A percentile compares a stretch with the other conserved stretches of the same genome.
Evolutionary conservation across 2,329 filamentous ascomycete species (phyloP).

Genomic region (Colletotrichum sublineola): DNA sequence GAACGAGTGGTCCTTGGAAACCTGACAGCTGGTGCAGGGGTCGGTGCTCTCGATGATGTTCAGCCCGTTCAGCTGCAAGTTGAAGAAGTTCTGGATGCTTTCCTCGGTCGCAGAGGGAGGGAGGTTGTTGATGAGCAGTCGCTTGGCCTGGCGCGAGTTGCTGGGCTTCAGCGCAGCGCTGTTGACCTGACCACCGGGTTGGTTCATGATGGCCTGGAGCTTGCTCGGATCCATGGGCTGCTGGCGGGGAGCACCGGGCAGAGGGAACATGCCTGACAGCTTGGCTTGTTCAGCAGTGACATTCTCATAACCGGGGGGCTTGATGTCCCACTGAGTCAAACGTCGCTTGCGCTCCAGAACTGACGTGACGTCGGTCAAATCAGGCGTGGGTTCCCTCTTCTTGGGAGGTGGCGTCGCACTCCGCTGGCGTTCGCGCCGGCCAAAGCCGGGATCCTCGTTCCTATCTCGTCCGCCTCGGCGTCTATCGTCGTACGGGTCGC

Average conservation of each 20-base stretch:
- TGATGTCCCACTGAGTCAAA: constrained; percentile 99
- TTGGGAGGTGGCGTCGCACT: constrained; percentile 86
- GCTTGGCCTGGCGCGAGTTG: constrained; percentile 94
- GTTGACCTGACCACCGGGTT: constrained; percentile 78
- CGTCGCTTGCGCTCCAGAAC: constrained; percentile 89
- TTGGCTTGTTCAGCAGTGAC: constrained; percentile 99
- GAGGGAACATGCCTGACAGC: constrained; percentile 98
- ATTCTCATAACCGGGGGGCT: constrained; percentile 97
- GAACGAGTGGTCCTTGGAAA: constrained; percentile 83
- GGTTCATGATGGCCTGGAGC: constrained; percentile 95
- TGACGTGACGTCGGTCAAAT: constrained; percentile 87
- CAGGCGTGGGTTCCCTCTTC: constrained; percentile 95
- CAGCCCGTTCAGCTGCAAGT: constrained; percentile 94
- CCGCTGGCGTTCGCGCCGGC: constrained; percentile 69
- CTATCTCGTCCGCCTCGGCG: constrained; percentile 64
- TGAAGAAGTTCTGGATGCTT: constrained; percentile 86
- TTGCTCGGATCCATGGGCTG: constrained; percentile 96
- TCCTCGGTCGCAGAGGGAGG: constrained; percentile 82
- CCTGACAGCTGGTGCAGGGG: constrained; percentile 85
- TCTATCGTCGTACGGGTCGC: constrained; percentile 67
- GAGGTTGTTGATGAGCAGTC: constrained; percentile 89
- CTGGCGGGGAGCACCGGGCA: constrained; percentile 93
- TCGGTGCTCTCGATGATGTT: constrained; percentile 89
- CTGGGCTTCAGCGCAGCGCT: constrained; percentile 89
- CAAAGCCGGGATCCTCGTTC: constrained; percentile 52